Evolutionary conservation across 192 early-diverging fungal genomes (phyloP).

Genomic region (Chytriomyces sp.): DNA sequence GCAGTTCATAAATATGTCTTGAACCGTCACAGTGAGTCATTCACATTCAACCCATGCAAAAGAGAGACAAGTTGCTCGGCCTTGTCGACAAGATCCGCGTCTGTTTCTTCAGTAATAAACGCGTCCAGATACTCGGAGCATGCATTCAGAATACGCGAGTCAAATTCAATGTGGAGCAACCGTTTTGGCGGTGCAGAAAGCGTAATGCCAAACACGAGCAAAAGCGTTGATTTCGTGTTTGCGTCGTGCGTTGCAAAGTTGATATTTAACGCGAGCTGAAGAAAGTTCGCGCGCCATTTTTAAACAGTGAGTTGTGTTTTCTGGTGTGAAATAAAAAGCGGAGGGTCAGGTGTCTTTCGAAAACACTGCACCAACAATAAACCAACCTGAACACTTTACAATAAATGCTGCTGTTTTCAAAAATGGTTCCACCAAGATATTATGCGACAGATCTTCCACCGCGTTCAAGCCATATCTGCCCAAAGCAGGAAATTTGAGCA

Average conservation of each 20-base stretch:
- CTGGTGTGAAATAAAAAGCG: background rate
- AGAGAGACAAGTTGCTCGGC: background rate
- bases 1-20: background rate
- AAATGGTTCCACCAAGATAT: constrained; percentile 14
- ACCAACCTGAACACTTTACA: constrained; percentile 25
- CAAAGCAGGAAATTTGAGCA: background rate
- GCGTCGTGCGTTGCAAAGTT: constrained; percentile 11
- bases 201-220: constrained; percentile 14
- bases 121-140: background rate
- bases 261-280: background rate
- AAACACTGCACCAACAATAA: background rate
- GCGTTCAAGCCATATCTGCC: constrained; percentile 4
- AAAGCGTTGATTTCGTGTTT: background rate
- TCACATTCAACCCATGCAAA: too few species aligned
- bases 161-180: constrained; percentile 8
- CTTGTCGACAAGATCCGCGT: constrained; percentile 11
- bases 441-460: background rate
- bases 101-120: background rate
- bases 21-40: too few species aligned
- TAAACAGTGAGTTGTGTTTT: constrained; percentile 27
- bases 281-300: constrained; percentile 22
- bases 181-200: constrained; percentile 2
- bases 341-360: background rate
- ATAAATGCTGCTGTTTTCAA: constrained; percentile 23
- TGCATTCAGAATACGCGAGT: background rate